Percentiles rank a stretch among this genome's conserved stretches.
Evolutionary conservation across 2,329 filamentous ascomycete genomes (phyloP).

Genomic region (Simplicillium sp.): DNA sequence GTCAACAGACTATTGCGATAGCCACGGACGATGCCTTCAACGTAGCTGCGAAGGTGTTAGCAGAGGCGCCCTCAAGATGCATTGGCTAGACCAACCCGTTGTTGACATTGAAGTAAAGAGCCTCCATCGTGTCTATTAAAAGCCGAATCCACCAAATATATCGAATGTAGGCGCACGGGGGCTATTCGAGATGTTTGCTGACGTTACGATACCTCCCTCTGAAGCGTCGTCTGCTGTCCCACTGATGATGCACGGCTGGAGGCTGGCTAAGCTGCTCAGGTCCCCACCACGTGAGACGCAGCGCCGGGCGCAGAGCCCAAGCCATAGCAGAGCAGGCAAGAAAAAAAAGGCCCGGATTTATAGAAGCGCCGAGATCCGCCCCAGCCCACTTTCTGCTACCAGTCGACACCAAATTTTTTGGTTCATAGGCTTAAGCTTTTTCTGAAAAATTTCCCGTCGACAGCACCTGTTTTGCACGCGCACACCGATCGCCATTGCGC

Average conservation of each 20-base stretch:
- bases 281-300: background rate
- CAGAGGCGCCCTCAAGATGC: conserved; percentile 8
- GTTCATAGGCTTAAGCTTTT: conserved; percentile 26
- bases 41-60: conserved; percentile 54
- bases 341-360: background rate
- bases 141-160: too few relatives aligned
- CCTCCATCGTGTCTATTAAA: conserved; percentile 59
- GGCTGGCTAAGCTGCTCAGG: background rate
- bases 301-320: too few relatives aligned
- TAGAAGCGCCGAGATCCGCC: conserved; percentile 14
- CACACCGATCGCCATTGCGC: conserved; percentile 26
- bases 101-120: conserved; percentile 88
- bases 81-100: conserved; percentile 56
- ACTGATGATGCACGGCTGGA: background rate
- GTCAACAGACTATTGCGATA: conserved; percentile 93
- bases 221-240: too few relatives aligned
- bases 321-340: too few relatives aligned
- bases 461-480: conserved; percentile 21
- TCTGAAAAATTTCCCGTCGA: conserved; percentile 31
- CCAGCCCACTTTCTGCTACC: conserved; percentile 17
- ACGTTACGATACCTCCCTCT: too few relatives aligned
- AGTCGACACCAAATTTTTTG: conserved; percentile 13
- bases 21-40: conserved; percentile 94
- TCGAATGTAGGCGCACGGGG: too few relatives aligned
- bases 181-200: too few relatives aligned